Conservation (phyloP, 129 eudicot genomes). For the Artemisia tridentata region DNA sequence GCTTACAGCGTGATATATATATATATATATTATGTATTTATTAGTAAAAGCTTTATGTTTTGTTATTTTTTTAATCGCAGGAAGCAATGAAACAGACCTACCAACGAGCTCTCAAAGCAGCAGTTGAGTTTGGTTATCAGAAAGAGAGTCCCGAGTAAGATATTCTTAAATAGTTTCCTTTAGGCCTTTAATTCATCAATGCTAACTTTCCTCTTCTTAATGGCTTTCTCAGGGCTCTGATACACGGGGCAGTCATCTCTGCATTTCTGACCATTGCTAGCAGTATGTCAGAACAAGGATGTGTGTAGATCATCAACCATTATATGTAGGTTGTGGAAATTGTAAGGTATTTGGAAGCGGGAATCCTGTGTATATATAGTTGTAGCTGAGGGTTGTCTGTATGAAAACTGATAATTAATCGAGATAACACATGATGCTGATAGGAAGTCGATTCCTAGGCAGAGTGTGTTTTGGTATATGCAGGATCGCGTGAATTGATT, state of each 20-base stretch:
- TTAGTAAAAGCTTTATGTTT: too few relatives aligned
- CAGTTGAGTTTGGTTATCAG: conserved; percentile 85
- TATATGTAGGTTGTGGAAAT: background rate
- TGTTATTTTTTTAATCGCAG: conserved; percentile 40
- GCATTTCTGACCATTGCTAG: conserved; percentile 80
- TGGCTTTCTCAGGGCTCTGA: conserved; percentile 58
- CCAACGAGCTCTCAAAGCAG: conserved; percentile 84
- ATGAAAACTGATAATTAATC: conserved; percentile 12
- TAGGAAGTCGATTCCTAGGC: conserved; percentile 22
- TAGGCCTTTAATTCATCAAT: background rate
- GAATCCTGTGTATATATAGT: conserved; percentile 21
- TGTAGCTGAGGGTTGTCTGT: conserved; percentile 22
- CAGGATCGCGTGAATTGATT: conserved; percentile 29
- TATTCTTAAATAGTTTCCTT: background rate
- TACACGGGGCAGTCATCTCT: conserved; percentile 81
- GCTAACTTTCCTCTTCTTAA: background rate
- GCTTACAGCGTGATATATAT: background rate
- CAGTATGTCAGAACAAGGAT: conserved; percentile 94
- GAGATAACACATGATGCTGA: conserved; percentile 18
- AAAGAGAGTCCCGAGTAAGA: conserved; percentile 99
- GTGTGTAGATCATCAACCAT: conserved; percentile 46
- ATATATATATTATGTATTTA: too few relatives aligned
- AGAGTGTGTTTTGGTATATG: conserved; percentile 15
- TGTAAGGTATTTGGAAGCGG: background rate
- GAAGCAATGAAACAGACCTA: conserved; percentile 98